Percentiles rank a stretch among this genome's conserved stretches.
These are phyloP conservation scores for Epichloe festucae DNA, from an alignment of 2,329 filamentous ascomycete species.

Conservation along the genomic window DNA sequence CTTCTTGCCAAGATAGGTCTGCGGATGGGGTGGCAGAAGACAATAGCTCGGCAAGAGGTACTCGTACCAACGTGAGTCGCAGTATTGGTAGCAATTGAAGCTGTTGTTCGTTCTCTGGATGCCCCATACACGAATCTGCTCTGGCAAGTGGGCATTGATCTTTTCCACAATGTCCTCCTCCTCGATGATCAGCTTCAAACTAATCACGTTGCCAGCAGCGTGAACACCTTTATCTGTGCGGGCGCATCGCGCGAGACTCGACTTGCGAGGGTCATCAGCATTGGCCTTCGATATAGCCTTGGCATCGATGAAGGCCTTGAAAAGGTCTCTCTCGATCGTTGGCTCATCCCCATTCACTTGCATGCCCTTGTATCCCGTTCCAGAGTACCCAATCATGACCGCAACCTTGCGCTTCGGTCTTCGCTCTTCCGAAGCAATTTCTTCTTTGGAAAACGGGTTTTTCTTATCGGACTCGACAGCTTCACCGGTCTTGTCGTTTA, in stretches of 20 bases:
- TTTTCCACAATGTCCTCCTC: slow-evolving; percentile 76
- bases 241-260: slow-evolving; percentile 83
- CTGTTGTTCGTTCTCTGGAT: slow-evolving; percentile 78
- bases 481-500: slow-evolving; percentile 21
- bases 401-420: slow-evolving; percentile 93
- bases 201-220: slow-evolving; percentile 89
- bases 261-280: slow-evolving; percentile 93
- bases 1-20: slow-evolving; percentile 72
- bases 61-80: slow-evolving; percentile 94
- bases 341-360: slow-evolving; percentile 74
- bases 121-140: slow-evolving; percentile 92
- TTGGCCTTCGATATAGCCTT: slow-evolving; percentile 95
- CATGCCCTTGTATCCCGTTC: slow-evolving; percentile 94
- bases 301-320: slow-evolving; percentile 79
- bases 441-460: slow-evolving; percentile 54
- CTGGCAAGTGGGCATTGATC: slow-evolving; percentile 74
- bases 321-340: slow-evolving; percentile 93
- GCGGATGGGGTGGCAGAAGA: slow-evolving; percentile 82
- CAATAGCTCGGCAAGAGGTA: slow-evolving; percentile 91
- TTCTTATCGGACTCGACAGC: slow-evolving; percentile 16
- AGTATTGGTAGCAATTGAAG: slow-evolving; percentile 90
- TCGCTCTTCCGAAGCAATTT: slow-evolving; percentile 77
- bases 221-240: slow-evolving; percentile 96
- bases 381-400: slow-evolving; percentile 88
- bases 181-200: slow-evolving; percentile 89